Conservation (phyloP, 2,329 filamentous ascomycete species). For the Colletotrichum sp. region DNA sequence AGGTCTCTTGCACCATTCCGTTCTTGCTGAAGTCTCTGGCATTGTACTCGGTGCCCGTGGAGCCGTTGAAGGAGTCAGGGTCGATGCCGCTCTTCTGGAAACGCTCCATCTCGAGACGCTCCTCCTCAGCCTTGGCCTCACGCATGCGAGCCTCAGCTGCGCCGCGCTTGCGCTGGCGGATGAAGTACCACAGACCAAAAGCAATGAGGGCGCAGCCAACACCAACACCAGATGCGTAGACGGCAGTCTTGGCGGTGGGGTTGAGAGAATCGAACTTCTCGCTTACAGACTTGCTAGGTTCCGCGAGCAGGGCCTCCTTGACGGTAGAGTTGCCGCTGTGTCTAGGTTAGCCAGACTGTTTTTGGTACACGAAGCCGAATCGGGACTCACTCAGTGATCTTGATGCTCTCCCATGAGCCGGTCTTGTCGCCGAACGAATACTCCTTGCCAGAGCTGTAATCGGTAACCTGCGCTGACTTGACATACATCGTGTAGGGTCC, state of each 20-base stretch:
- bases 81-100: constrained; percentile 53
- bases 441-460: constrained; percentile 66
- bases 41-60: constrained; percentile 41
- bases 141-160: constrained; percentile 54
- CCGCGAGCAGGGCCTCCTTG: constrained; percentile 45
- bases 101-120: constrained; percentile 56
- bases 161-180: constrained; percentile 59
- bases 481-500: constrained; percentile 79
- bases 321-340: constrained; percentile 63
- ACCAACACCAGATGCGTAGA: constrained; percentile 55
- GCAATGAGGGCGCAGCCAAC: constrained; percentile 47
- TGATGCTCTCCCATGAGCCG: constrained; percentile 69
- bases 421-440: constrained; percentile 69
- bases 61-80: constrained; percentile 48
- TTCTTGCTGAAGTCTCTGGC: constrained; percentile 33
- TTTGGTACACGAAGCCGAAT: background rate
- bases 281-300: constrained; percentile 46
- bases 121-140: constrained; percentile 46
- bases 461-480: constrained; percentile 60
- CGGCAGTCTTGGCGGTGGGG: constrained; percentile 51
- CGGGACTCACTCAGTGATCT: constrained; percentile 37
- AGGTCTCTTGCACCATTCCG: constrained; percentile 28
- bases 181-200: constrained; percentile 55
- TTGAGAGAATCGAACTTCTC: constrained; percentile 62
- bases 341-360: constrained; percentile 20